Conservation (phyloP, 805 yeast genomes). For the Cyberlindnera euphorbiiphila region DNA sequence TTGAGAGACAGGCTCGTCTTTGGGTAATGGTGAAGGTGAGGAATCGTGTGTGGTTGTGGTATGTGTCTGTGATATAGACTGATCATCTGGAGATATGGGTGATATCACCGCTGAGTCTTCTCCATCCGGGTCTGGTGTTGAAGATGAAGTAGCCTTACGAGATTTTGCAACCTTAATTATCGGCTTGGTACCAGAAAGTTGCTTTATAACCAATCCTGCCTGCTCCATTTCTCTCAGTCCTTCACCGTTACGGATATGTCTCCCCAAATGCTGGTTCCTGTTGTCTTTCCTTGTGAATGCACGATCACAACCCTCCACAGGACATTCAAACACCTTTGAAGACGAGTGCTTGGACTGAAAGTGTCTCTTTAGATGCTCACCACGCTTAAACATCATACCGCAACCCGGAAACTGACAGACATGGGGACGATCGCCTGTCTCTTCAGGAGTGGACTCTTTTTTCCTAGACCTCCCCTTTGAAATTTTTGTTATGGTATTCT, state of each 20-base stretch:
- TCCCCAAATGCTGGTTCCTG: constrained; percentile 12
- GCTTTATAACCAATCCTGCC: constrained; percentile 7
- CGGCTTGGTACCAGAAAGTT: too few species aligned
- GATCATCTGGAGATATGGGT: too few species aligned
- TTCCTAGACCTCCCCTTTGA: neutral
- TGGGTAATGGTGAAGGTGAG: too few species aligned
- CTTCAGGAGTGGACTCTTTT: neutral
- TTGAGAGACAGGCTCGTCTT: too few species aligned
- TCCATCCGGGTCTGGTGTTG: too few species aligned
- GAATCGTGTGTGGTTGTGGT: too few species aligned
- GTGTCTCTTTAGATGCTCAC: constrained; percentile 11
- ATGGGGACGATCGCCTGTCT: constrained; percentile 4
- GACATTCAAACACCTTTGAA: constrained; percentile 3
- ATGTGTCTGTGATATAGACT: too few species aligned
- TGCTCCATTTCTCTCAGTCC: constrained; percentile 6
- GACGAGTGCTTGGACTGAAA: constrained; percentile 9
- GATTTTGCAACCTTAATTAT: too few species aligned
- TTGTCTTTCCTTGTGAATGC: constrained; percentile 11
- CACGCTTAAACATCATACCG: constrained; percentile 9
- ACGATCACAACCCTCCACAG: constrained; percentile 5
- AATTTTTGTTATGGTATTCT: neutral
- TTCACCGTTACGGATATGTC: constrained; percentile 6
- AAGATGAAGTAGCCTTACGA: too few species aligned
- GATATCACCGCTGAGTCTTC: too few species aligned
- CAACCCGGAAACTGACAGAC: constrained; percentile 6